Evolutionary conservation across 2,329 filamentous ascomycete species (phyloP).

Genomic region (Boeremia lycopersici): DNA sequence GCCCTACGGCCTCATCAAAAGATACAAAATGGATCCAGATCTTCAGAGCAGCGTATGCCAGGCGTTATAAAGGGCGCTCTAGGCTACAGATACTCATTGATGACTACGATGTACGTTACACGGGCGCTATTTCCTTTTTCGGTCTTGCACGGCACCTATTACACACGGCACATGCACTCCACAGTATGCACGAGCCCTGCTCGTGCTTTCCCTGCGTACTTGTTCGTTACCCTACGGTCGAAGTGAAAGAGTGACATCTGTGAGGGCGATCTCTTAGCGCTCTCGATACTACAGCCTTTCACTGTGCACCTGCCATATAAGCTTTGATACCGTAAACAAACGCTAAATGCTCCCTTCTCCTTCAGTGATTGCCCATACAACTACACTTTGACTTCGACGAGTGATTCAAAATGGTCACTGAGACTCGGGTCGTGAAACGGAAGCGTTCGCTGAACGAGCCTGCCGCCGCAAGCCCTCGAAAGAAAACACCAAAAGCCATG

Average conservation of each 20-base stretch:
- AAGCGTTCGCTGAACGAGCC: constrained; percentile 22
- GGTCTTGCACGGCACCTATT: neutral
- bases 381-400: neutral
- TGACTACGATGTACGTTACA: constrained; percentile 22
- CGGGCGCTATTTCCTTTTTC: constrained; percentile 2
- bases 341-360: constrained; percentile 3
- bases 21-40: constrained; percentile 28
- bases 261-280: neutral
- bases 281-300: neutral
- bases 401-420: neutral
- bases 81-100: constrained; percentile 12
- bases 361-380: neutral
- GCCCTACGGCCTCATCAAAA: neutral
- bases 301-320: neutral
- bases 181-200: neutral
- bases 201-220: too few relatives aligned
- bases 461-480: constrained; percentile 11
- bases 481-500: neutral
- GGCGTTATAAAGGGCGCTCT: constrained; percentile 20
- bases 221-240: neutral
- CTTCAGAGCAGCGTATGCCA: constrained; percentile 18
- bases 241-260: neutral
- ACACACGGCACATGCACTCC: neutral
- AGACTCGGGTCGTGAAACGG: constrained; percentile 25
- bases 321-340: neutral